phyloP scores from a whole-genome alignment of 768 basidiomycete genomes.

The Phlebiopsis flavidoalba region DNA sequence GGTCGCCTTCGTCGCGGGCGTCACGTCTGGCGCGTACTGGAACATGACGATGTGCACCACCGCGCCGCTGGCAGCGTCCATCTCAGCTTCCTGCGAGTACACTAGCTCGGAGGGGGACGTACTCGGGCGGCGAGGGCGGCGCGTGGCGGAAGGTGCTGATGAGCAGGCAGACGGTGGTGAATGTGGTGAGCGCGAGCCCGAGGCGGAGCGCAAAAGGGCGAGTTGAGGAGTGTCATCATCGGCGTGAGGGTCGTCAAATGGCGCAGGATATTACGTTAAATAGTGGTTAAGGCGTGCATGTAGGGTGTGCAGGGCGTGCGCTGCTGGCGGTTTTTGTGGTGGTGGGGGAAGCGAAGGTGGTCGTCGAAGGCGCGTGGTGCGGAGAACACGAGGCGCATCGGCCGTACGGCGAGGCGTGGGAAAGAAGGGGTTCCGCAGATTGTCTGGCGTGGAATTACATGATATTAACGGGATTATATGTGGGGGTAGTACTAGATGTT shows the following conservation, averaged over 20 bases:
- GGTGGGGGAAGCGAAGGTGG: background rate
- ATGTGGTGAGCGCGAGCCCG: background rate
- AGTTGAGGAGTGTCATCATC: background rate
- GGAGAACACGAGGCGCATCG: background rate
- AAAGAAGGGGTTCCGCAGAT: background rate
- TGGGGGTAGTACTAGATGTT: no score
- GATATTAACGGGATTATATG: no score
- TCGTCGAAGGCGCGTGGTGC: background rate
- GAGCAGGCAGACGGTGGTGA: conserved; percentile 1
- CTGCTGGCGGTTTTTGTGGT: background rate
- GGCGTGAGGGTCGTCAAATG: background rate
- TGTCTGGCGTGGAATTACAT: no score
- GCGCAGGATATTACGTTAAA: background rate
- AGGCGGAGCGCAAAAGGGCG: conserved; percentile 1
- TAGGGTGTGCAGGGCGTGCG: background rate
- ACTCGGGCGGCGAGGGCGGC: background rate
- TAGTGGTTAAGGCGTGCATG: background rate
- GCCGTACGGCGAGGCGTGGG: background rate
- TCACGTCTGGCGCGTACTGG: conserved; percentile 1
- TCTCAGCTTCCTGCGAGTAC: background rate
- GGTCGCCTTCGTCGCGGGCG: background rate
- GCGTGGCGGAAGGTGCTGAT: background rate
- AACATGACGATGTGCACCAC: conserved; percentile 10
- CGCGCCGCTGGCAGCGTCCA: background rate
- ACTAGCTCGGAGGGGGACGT: background rate